phyloP scores from a whole-genome alignment of 2,329 filamentous ascomycete species.

The Verticillium klebahnii region DNA sequence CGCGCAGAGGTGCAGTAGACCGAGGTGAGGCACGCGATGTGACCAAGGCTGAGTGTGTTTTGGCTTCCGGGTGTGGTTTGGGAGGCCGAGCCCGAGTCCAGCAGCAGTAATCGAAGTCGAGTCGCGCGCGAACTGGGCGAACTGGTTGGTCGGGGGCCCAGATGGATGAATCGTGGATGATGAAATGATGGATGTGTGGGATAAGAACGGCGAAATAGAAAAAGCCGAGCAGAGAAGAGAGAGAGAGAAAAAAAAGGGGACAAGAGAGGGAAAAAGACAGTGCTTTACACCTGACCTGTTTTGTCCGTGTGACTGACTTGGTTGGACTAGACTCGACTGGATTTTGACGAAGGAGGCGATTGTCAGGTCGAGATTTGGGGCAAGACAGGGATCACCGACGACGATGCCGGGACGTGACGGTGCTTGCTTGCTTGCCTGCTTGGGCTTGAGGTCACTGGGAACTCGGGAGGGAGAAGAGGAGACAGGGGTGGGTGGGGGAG shows the following conservation, averaged over 20 bases:
- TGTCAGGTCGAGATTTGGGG: not conserved
- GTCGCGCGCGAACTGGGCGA: not conserved
- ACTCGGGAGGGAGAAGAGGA: not conserved
- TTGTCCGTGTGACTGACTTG: not conserved
- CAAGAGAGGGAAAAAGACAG: not conserved
- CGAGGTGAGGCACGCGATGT: no score
- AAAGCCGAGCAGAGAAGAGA: not conserved
- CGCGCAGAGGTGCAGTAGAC: no score
- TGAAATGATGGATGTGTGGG: not conserved
- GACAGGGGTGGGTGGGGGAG: not conserved
- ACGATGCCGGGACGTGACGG: not conserved
- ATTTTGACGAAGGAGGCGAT: not conserved
- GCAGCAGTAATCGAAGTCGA: not conserved
- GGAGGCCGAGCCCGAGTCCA: not conserved
- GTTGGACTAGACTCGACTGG: not conserved
- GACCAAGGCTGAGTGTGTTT: not conserved
- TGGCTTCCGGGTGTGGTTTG: no score
- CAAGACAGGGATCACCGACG: not conserved
- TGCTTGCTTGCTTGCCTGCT: not conserved
- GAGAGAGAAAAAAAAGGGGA: not conserved
- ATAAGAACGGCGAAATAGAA: not conserved
- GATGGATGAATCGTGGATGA: not conserved
- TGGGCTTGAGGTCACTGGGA: not conserved
- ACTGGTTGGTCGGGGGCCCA: not conserved
- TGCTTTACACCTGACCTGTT: not conserved